Percentiles rank a stretch among this genome's conserved stretches.
Evolutionary conservation across 176 grass and related monocot species (phyloP).

Genomic region (Musa troglodytarum): DNA sequence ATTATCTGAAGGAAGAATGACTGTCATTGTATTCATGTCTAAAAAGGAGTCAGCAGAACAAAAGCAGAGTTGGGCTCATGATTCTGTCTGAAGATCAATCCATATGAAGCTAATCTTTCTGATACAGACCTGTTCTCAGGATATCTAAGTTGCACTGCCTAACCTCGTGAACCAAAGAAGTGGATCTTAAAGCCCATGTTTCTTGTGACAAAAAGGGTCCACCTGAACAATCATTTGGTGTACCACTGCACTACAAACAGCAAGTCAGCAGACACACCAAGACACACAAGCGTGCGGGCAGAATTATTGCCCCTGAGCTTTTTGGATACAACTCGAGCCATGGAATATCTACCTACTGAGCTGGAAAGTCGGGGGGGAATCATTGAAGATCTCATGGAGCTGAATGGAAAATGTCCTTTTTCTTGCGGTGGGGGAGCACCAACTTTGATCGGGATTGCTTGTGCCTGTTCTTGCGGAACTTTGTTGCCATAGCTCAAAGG

Average conservation of each 20-base stretch:
- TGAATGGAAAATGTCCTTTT: neutral
- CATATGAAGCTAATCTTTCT: too few species aligned
- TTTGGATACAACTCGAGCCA: neutral
- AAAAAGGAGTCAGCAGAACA: too few species aligned
- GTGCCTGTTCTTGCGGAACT: neutral
- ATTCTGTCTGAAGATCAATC: too few species aligned
- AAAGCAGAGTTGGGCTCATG: too few species aligned
- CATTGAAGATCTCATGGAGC: neutral
- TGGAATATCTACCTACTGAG: too few species aligned
- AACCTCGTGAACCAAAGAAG: neutral
- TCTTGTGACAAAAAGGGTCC: neutral
- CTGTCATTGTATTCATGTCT: too few species aligned
- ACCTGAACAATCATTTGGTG: neutral
- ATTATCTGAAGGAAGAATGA: too few species aligned
- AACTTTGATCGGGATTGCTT: neutral
- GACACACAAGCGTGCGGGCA: neutral
- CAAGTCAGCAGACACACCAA: neutral
- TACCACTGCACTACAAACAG: neutral
- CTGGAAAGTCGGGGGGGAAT: neutral
- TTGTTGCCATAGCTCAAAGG: too few species aligned
- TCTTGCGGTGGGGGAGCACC: neutral
- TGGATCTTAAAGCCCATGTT: neutral
- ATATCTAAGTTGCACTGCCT: too few species aligned
- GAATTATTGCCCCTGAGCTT: neutral
- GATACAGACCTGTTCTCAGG: too few species aligned